A percentile compares a stretch with the other conserved stretches of the same genome.
Evolutionary conservation across 2,329 filamentous ascomycete genomes (phyloP).

Genomic region (Seiridium cupressi): DNA sequence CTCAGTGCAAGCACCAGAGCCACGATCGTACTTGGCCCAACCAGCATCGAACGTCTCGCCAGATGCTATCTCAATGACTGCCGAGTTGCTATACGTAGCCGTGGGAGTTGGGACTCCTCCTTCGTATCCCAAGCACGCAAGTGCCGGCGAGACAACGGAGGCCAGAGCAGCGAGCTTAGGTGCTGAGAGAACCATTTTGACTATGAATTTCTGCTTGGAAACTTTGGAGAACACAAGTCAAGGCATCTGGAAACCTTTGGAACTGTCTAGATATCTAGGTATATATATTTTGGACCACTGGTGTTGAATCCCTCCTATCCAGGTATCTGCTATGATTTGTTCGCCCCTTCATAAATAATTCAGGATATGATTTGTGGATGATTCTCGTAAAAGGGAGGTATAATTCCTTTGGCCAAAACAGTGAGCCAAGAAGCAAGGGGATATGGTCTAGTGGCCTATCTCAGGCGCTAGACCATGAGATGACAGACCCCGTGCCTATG

Average conservation of each 20-base stretch:
- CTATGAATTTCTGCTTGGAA: neutral
- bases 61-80: conserved; percentile 27
- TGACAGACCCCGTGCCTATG: too few relatives aligned
- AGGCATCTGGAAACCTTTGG: conserved; percentile 7
- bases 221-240: too few relatives aligned
- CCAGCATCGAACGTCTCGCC: conserved; percentile 31
- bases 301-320: too few relatives aligned
- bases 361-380: too few relatives aligned
- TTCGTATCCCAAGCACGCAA: conserved; percentile 29
- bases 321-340: too few relatives aligned
- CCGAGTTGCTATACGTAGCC: conserved; percentile 20
- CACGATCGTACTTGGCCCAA: conserved; percentile 36
- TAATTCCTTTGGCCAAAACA: too few relatives aligned
- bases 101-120: conserved; percentile 27
- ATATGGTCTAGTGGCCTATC: too few relatives aligned
- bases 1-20: conserved; percentile 36
- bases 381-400: too few relatives aligned
- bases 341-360: too few relatives aligned
- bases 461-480: too few relatives aligned
- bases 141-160: conserved; percentile 20
- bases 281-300: too few relatives aligned
- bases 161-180: conserved; percentile 20
- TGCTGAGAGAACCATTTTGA: neutral
- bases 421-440: too few relatives aligned
- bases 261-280: neutral